Base-by-base conservation (phyloP, 495 filamentous ascomycete genomes). In the Hyaloscypha bicolor region DNA sequence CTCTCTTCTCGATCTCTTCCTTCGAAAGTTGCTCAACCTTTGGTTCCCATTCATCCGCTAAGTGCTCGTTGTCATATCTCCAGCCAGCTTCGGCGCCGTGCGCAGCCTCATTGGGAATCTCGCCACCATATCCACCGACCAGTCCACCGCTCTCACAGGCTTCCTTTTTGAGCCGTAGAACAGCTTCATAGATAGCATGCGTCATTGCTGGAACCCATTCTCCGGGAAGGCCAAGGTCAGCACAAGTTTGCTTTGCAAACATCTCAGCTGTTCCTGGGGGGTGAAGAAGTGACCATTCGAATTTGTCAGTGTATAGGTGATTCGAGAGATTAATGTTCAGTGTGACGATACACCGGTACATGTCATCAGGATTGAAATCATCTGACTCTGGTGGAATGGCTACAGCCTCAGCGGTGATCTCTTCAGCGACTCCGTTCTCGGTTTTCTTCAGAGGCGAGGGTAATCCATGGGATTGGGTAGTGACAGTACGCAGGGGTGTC, bases 1-100 rank as follows among this genome's bases (percentile, higher is more conserved):
- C 95, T 33, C 96, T 86, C 78, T 96, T 96, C 78, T 99, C 96
- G 58, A 99, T 98, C 76, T 99, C 95, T 72, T 98, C 95, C 73
- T 97, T 96, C 3, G 88, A 91, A 14, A 99, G 79, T 0, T 85
- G 86, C 76, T 98, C 95, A 1, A 99, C 85, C 78, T 93, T 94
- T 0, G 94, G 93, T 70, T 97, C 93, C 96, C 96, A 99, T 67
- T 94, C 92, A 64, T 93, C 90, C 31, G 88, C 92, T 4, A 98
- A 81, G 33, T 91, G 88, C 76, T 97, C 96, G 14, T 90, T 90
- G 66, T 98, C 96, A 73, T 95, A 94, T 51, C 95, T 86, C 96
- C 96, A 98, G 16, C 95, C 95, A 6, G 94, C 93, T 66, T 93
- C 93, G 31, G 82, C 67, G 62, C 87, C 79, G 63, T 91, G 87